Evolutionary conservation across 345 rosid genomes (phyloP), one percentile per base, ranked within the genome.

Genomic region (Lepidium sativum): DNA sequence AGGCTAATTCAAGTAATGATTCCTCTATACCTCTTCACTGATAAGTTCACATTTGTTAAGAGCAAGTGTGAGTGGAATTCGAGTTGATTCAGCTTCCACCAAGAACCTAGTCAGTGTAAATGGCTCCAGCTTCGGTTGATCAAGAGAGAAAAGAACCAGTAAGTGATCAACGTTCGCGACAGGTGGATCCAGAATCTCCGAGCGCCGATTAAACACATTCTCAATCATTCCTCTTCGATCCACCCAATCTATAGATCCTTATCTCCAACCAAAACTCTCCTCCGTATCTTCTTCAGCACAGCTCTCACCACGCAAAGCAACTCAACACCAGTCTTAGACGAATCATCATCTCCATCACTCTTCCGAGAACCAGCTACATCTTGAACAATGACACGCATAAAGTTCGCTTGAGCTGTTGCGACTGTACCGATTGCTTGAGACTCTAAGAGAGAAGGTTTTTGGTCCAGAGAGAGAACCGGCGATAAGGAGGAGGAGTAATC

Each of bases 321-420:
- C 82, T 92, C 98, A 27, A 80, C 76, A 16, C 92, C 91, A 6
- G 18, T 47, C 49, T 62, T 63, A 18, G 45, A 35, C 10, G 64
- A 60, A 54, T 60, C 20, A 18, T 41, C 76, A 58, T 20, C 74
- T 1, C 62, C 60, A 11, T 6, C 48, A 9, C 33, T 18, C 62
- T 67, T 48, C 47, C 44, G 35, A 60, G 54, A 70, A 60, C 27
- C 23, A 38, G 66, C 29, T 5, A 41, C 72, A 8, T 77, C 60
- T 9, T 71, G 80, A 42, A 89, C 86, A 31, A 87, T 75, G 53
- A 92, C 98, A 33, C 97, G 95, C 98, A 92, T 92, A 78, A 87
- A 92, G 79, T 92, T 92, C 8, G 98, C 97, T 69, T 92, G 97
- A n/a, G 97, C 82, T 1, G 97, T 83, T 33, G 87, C 89, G 2